phyloP scores from a whole-genome alignment of 2,329 filamentous ascomycete genomes.

The Leptographium procerum region DNA sequence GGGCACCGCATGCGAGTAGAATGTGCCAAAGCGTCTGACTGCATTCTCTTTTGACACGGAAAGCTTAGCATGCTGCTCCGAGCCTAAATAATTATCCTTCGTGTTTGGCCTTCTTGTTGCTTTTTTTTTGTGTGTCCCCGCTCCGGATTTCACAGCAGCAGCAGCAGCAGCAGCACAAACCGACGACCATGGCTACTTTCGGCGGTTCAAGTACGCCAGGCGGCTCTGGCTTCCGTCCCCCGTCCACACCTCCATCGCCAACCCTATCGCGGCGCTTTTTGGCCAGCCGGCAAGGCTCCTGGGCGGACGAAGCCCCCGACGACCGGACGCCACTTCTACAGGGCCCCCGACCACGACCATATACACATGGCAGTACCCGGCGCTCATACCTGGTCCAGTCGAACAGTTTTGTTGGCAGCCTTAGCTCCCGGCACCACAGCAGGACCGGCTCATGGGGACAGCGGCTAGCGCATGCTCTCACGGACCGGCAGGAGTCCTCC shows the following conservation, averaged over 20 bases:
- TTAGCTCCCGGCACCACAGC: slow-evolving; percentile 37
- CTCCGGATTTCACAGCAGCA: neutral
- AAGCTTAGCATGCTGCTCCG: neutral
- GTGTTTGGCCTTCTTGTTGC: neutral
- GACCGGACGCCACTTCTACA: slow-evolving; percentile 20
- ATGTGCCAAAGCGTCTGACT: neutral
- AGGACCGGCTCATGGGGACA: slow-evolving; percentile 48
- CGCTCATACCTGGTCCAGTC: slow-evolving; percentile 17
- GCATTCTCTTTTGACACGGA: no score
- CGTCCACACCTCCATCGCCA: slow-evolving; percentile 20
- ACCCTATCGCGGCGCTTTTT: slow-evolving; percentile 11
- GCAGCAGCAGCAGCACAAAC: no score
- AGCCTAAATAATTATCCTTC: neutral
- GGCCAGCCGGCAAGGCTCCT: slow-evolving; percentile 14
- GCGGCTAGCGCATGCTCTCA: slow-evolving; percentile 51
- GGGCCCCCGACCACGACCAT: slow-evolving; percentile 14
- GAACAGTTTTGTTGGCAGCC: slow-evolving; percentile 18
- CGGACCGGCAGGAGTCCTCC: slow-evolving; percentile 41
- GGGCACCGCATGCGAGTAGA: no score
- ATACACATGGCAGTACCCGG: slow-evolving; percentile 10
- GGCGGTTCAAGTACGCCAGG: neutral
- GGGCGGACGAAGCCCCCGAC: slow-evolving; percentile 15
- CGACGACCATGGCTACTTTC: slow-evolving; percentile 6
- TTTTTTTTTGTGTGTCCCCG: neutral
- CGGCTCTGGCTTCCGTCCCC: slow-evolving; percentile 8